Conservation (phyloP, 495 filamentous ascomycete genomes). For the Aspergillus egyptiacus region DNA sequence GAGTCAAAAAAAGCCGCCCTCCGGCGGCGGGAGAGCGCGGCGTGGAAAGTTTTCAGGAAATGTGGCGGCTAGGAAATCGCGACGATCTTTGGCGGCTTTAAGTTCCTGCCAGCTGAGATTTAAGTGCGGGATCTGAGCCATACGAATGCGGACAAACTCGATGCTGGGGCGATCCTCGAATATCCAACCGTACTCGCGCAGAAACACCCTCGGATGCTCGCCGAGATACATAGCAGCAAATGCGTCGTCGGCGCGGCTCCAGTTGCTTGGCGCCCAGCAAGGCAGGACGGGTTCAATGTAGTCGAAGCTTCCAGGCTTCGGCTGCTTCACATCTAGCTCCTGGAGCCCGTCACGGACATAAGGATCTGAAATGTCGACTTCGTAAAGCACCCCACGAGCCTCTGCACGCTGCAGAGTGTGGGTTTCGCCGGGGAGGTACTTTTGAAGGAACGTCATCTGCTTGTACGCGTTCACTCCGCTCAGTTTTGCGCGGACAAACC, state of each 20-base stretch:
- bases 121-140: conserved; percentile 14
- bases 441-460: conserved; percentile 15
- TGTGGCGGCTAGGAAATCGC: background rate
- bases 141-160: conserved; percentile 16
- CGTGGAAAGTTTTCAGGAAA: background rate
- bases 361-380: conserved; percentile 6
- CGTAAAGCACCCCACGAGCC: conserved; percentile 14
- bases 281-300: conserved; percentile 3
- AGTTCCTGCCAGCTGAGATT: conserved; percentile 1
- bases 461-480: conserved; percentile 11
- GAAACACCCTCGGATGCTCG: conserved; percentile 4
- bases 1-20: background rate
- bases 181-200: conserved; percentile 2
- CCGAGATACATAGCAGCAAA: conserved; percentile 11
- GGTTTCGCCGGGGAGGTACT: conserved; percentile 16
- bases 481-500: conserved; percentile 12
- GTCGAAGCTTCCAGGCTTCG: background rate
- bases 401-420: conserved; percentile 18
- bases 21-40: too few species aligned
- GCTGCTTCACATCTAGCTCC: conserved; percentile 7
- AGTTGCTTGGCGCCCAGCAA: background rate
- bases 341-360: conserved; percentile 12
- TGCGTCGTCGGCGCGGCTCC: conserved; percentile 13
- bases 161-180: background rate
- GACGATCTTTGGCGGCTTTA: background rate